Percentiles rank a stretch among this genome's conserved stretches.
phyloP scores from a whole-genome alignment of 164 flowering plant species.

The Litsea cubeba region DNA sequence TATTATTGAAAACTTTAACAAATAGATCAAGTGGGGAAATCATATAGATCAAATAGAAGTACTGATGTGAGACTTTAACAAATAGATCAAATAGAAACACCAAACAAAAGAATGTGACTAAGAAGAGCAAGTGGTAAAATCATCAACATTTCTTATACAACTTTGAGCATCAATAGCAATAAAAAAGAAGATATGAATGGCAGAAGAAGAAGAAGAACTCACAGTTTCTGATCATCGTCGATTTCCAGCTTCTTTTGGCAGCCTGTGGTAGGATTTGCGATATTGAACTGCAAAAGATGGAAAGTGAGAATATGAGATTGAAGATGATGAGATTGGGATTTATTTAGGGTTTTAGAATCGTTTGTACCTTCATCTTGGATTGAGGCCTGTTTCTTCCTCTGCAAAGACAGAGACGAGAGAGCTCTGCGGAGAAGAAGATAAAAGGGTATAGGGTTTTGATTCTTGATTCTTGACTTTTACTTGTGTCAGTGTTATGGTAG shows the following conservation, averaged over 20 bases:
- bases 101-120: too few species aligned
- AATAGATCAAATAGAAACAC: too few species aligned
- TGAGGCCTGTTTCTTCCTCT: background rate
- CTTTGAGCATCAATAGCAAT: background rate
- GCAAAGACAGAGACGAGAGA: background rate
- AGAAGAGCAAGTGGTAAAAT: too few species aligned
- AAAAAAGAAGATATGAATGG: background rate
- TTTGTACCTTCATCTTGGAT: background rate
- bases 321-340: background rate
- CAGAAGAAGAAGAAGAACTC: background rate
- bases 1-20: too few species aligned
- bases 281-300: slow-evolving; percentile 11
- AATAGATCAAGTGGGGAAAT: too few species aligned
- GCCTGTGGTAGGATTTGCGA: slow-evolving; percentile 13
- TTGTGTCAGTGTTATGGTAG: background rate
- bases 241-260: slow-evolving; percentile 19
- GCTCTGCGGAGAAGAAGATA: background rate
- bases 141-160: too few species aligned
- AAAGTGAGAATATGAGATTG: background rate
- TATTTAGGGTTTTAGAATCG: background rate
- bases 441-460: background rate
- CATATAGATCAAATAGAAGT: too few species aligned
- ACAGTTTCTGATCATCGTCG: slow-evolving; percentile 18
- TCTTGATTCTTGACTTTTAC: too few species aligned
- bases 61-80: too few species aligned